phyloP scores from a whole-genome alignment of 2,329 filamentous ascomycete species.

The Penicillium digitatum region DNA sequence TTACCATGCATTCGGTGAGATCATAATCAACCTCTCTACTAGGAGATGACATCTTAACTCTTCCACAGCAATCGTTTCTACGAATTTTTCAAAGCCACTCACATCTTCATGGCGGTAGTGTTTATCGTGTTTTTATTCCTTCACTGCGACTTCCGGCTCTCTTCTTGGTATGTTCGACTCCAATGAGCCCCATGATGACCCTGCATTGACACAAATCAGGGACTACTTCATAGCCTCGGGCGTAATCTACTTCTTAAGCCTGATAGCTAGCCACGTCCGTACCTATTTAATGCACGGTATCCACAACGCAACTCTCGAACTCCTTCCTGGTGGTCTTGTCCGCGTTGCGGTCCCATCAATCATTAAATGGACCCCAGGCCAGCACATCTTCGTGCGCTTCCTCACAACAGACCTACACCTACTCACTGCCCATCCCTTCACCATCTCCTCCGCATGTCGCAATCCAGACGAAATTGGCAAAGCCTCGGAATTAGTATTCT shows the following conservation, averaged over 20 bases:
- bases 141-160: conserved; percentile 53
- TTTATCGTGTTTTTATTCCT: conserved; percentile 58
- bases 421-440: conserved; percentile 52
- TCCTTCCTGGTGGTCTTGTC: conserved; percentile 41
- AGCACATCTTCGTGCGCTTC: conserved; percentile 56
- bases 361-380: conserved; percentile 49
- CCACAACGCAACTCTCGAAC: conserved; percentile 41
- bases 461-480: conserved; percentile 14
- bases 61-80: conserved; percentile 48
- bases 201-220: conserved; percentile 30
- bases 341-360: conserved; percentile 43
- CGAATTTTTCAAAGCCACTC: conserved; percentile 57
- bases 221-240: conserved; percentile 58
- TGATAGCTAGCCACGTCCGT: conserved; percentile 44
- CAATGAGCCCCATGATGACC: background rate
- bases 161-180: conserved; percentile 45
- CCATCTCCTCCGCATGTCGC: conserved; percentile 49
- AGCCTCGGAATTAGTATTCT: conserved; percentile 48
- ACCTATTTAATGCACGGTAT: conserved; percentile 50
- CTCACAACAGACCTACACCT: conserved; percentile 38
- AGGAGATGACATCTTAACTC: background rate
- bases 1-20: conserved; percentile 49
- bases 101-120: conserved; percentile 49
- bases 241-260: conserved; percentile 48
- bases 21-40: background rate